Evolutionary conservation across 345 rosid genomes (phyloP).

Genomic region (Dimocarpus longan): DNA sequence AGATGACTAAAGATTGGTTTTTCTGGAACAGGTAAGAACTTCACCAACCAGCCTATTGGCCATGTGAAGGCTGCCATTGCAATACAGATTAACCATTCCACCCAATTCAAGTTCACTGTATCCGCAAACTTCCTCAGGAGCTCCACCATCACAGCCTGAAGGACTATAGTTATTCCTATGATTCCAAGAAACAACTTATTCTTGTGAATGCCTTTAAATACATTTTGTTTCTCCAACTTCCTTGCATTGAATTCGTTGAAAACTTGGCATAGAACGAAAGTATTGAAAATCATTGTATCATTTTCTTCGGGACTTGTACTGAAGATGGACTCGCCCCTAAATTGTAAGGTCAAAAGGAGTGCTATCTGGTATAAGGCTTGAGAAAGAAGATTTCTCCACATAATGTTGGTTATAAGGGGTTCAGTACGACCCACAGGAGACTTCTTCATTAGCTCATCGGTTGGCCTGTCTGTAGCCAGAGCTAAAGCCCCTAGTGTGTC

Average conservation of each 20-base stretch:
- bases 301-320: conserved; percentile 43
- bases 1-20: conserved; percentile 47
- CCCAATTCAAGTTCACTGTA: conserved; percentile 50
- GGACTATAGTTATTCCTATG: conserved; percentile 57
- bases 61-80: conserved; percentile 54
- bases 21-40: conserved; percentile 57
- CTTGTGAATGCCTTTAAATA: conserved; percentile 57
- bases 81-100: conserved; percentile 59
- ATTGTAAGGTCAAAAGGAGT: conserved; percentile 55
- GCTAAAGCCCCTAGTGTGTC: conserved; percentile 73
- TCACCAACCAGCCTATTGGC: conserved; percentile 64
- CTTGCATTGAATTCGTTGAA: conserved; percentile 73
- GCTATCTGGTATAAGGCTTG: conserved; percentile 63
- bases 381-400: conserved; percentile 72
- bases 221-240: conserved; percentile 68
- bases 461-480: conserved; percentile 65
- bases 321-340: conserved; percentile 57
- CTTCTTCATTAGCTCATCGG: conserved; percentile 53
- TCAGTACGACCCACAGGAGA: conserved; percentile 52
- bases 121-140: conserved; percentile 61
- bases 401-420: conserved; percentile 63
- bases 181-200: conserved; percentile 58
- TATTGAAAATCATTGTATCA: conserved; percentile 62
- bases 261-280: conserved; percentile 64
- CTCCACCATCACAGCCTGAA: conserved; percentile 70